Conservation (phyloP, 345 rosid genomes). For the Syzygium oleosum region DNA sequence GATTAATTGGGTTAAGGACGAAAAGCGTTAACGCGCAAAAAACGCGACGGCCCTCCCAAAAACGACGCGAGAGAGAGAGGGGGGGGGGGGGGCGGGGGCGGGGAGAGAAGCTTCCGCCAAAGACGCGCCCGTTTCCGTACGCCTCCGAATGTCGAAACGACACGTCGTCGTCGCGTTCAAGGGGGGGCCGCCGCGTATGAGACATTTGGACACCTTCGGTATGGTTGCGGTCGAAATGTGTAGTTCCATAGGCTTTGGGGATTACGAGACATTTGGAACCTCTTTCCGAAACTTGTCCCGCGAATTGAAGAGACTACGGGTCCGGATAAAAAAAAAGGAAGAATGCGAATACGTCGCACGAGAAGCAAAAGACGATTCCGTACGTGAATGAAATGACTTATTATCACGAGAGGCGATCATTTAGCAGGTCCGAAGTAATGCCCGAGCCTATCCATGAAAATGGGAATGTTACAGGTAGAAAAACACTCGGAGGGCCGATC, state of each 20-base stretch:
- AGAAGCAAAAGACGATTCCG: not conserved
- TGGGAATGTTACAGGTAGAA: not conserved
- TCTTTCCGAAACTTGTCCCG: not conserved
- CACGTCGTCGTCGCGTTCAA: slow-evolving; percentile 2
- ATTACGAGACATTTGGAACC: not conserved
- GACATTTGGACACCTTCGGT: not conserved
- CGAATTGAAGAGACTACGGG: not conserved
- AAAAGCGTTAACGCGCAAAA: not conserved
- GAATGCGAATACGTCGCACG: not conserved
- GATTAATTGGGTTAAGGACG: not conserved
- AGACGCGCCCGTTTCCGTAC: not conserved
- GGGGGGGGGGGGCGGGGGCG: no score
- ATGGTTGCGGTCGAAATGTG: not conserved
- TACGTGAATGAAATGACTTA: not conserved
- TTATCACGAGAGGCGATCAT: not conserved
- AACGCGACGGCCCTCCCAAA: not conserved
- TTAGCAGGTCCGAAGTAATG: not conserved
- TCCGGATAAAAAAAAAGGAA: not conserved
- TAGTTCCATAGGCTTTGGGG: not conserved
- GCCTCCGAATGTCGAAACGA: not conserved
- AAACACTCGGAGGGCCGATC: not conserved
- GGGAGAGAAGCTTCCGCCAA: not conserved
- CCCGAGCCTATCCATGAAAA: not conserved
- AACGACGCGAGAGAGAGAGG: not conserved
- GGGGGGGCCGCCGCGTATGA: slow-evolving; percentile 8